Evolutionary conservation across 257 asterid species (phyloP), one percentile per base, ranked within the genome.

Genomic region (Solanum chilense): DNA sequence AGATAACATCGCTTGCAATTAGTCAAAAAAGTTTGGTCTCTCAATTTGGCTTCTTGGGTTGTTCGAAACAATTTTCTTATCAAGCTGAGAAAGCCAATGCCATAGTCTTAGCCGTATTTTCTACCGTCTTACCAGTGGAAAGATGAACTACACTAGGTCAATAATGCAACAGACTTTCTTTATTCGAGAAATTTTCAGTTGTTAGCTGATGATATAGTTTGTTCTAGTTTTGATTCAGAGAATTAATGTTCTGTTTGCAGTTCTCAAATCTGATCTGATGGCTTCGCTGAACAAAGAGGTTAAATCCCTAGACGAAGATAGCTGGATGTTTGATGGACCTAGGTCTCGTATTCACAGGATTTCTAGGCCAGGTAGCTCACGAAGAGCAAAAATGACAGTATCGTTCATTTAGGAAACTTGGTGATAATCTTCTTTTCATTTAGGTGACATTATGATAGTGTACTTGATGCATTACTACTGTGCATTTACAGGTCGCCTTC

Each of bases 281-380:
- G 96, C 89, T 27, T 89, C 94, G 58, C 95, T 96, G 27, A 90
- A 92, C 86, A 94, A 95, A 90, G 98, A 93, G 94, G 98, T 95
- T 33, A 96, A 95, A 85, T 96, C 98, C 82, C 90, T 95, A 39
- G 98, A 96, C 69, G 98, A 96, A 87, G 98, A 96, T 91, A 91
- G 95, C 92, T 95, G 99, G 99, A 96, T 95, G 99, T 96, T 95
- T 60, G 99, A 96, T 52, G 98, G 98, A 58, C 99, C 99, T 88
- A 94, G 99, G 84, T 95, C 98, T 76, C 94, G 96, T 75, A 92
- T 96, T 66, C 93, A 96, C 91, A 89, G 87, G 87, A 93, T 95
- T 85, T 94, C 98, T 7, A 90, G 95, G 85, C 96, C 93, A 87
- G 96, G 99, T 93, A 21, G 66, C 83, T 66, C 52, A 13, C 56